phyloP scores from a whole-genome alignment of 805 yeast species.

The Sugiyamaella smithiae region DNA sequence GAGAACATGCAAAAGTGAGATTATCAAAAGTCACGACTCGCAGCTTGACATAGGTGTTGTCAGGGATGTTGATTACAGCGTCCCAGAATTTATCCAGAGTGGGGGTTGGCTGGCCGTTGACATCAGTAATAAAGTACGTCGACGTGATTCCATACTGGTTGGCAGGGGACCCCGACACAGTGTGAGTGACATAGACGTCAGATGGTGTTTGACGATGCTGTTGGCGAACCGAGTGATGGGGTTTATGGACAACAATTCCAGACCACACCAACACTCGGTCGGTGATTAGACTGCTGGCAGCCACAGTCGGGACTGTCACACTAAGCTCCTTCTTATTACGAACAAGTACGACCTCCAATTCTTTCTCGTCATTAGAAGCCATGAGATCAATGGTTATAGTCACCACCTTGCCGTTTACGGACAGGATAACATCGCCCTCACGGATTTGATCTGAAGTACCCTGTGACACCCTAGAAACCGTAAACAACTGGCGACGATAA shows the following conservation, averaged over 20 bases:
- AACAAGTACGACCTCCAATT: constrained; percentile 59
- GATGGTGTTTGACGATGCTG: constrained; percentile 69
- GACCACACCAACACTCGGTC: constrained; percentile 74
- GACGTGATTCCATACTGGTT: constrained; percentile 73
- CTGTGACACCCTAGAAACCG: constrained; percentile 64
- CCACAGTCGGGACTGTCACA: constrained; percentile 61
- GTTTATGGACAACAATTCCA: constrained; percentile 78
- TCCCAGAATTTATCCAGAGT: constrained; percentile 64
- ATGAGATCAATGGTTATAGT: constrained; percentile 67
- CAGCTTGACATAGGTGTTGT: constrained; percentile 75
- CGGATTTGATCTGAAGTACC: constrained; percentile 33
- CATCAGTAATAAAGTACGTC: constrained; percentile 85
- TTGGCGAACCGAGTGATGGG: constrained; percentile 92
- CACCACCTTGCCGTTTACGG: constrained; percentile 64
- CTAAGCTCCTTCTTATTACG: constrained; percentile 66
- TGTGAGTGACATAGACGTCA: constrained; percentile 74
- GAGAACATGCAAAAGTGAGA: constrained; percentile 79
- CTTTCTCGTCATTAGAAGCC: constrained; percentile 42
- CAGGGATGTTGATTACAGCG: constrained; percentile 68
- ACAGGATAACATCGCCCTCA: constrained; percentile 73
- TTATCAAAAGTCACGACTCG: constrained; percentile 82
- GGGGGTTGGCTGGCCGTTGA: constrained; percentile 71
- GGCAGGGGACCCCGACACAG: constrained; percentile 82
- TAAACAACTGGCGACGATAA: constrained; percentile 70
- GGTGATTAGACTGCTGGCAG: constrained; percentile 56